phyloP scores from a whole-genome alignment of 768 basidiomycete species.

The Leccinum rimulosum region DNA sequence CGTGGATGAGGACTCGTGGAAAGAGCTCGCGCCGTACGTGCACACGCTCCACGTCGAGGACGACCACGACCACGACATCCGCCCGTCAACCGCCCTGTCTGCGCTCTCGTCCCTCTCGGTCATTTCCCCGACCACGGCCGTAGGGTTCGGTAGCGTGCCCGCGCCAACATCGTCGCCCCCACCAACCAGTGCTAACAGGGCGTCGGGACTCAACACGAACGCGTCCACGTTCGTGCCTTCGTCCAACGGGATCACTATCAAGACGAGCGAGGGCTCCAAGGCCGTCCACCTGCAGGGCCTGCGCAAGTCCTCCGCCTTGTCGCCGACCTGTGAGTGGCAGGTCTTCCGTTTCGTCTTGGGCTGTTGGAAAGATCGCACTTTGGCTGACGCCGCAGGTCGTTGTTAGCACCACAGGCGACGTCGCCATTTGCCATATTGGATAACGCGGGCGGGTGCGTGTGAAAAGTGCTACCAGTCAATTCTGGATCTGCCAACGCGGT shows the following conservation, averaged over 20 bases:
- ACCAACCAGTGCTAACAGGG: neutral
- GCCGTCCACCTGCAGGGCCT: constrained; percentile 11
- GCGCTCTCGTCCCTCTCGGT: constrained; percentile 9
- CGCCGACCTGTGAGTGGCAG: constrained; percentile 22
- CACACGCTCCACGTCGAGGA: constrained; percentile 33
- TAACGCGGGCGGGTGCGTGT: constrained; percentile 18
- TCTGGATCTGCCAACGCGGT: neutral
- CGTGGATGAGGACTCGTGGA: constrained; percentile 34
- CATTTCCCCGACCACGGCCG: neutral
- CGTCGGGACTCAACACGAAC: constrained; percentile 20
- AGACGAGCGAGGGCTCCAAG: constrained; percentile 18
- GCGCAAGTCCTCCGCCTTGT: constrained; percentile 19
- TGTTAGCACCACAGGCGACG: constrained; percentile 22
- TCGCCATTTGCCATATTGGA: constrained; percentile 29
- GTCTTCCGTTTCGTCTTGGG: neutral
- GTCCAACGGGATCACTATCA: constrained; percentile 18
- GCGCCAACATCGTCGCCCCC: neutral
- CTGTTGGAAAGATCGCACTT: neutral
- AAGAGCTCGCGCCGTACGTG: constrained; percentile 30
- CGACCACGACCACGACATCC: constrained; percentile 15
- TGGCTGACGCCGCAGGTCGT: constrained; percentile 3
- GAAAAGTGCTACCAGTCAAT: neutral
- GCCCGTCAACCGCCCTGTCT: constrained; percentile 12
- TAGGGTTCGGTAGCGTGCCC: neutral
- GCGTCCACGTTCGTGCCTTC: constrained; percentile 27